These are phyloP conservation scores for Astrothelium subdiscretum DNA, from an alignment of 495 filamentous ascomycete species.

Conservation along the genomic window DNA sequence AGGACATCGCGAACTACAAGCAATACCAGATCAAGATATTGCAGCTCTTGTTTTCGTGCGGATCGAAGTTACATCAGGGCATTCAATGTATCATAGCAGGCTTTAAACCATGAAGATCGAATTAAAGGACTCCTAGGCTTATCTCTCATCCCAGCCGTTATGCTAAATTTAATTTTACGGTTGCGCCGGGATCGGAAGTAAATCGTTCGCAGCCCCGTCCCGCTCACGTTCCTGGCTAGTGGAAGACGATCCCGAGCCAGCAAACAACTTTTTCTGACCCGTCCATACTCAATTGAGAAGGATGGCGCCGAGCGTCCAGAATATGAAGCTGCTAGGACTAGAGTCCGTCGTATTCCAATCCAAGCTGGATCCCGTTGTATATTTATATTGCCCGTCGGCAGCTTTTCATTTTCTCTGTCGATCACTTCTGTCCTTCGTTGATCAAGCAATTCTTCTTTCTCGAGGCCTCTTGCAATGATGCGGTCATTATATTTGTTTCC, in stretches of 20 bases:
- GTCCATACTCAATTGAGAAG: neutral
- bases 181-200: neutral
- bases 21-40: too few relatives aligned
- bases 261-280: neutral
- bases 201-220: neutral
- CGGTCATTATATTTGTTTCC: slow-evolving; percentile 2
- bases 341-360: neutral
- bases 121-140: neutral
- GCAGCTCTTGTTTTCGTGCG: too few relatives aligned
- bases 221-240: neutral
- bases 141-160: neutral
- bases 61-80: too few relatives aligned
- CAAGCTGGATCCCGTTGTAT: neutral
- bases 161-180: neutral
- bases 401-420: neutral
- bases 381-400: neutral
- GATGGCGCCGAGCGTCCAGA: neutral
- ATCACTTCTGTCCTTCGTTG: neutral
- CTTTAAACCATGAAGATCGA: too few relatives aligned
- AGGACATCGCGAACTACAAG: too few relatives aligned
- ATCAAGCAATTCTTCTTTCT: neutral
- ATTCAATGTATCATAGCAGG: too few relatives aligned
- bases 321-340: neutral
- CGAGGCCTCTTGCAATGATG: neutral
- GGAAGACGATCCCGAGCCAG: neutral